Percentiles rank a stretch among this genome's conserved stretches.
These are phyloP conservation scores for Scheffersomyces stambukii DNA, from an alignment of 1,139 yeast species.

Conservation along the genomic window DNA sequence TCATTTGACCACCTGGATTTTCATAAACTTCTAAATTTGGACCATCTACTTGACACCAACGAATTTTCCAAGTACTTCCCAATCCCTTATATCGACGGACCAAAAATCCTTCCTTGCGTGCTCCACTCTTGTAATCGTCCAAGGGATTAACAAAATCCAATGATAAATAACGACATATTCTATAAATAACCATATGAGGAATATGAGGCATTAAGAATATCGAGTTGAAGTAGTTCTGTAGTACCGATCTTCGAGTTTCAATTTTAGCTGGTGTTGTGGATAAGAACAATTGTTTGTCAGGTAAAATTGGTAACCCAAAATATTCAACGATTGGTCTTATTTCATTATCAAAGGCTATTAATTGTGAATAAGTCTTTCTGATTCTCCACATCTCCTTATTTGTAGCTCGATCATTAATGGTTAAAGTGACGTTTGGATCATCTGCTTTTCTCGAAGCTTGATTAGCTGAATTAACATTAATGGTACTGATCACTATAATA, in stretches of 20 bases:
- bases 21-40: slow-evolving; percentile 60
- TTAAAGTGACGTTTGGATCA: slow-evolving; percentile 58
- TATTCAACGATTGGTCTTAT: slow-evolving; percentile 53
- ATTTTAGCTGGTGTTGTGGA: slow-evolving; percentile 63
- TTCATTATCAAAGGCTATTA: slow-evolving; percentile 52
- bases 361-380: slow-evolving; percentile 54
- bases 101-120: slow-evolving; percentile 64
- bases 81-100: slow-evolving; percentile 54
- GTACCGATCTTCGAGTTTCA: slow-evolving; percentile 51
- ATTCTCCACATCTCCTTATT: slow-evolving; percentile 71
- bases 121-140: slow-evolving; percentile 53
- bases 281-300: slow-evolving; percentile 52
- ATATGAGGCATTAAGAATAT: slow-evolving; percentile 58
- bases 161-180: slow-evolving; percentile 64
- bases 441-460: slow-evolving; percentile 36
- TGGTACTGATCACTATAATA: slow-evolving; percentile 56
- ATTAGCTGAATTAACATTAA: slow-evolving; percentile 33
- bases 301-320: slow-evolving; percentile 61
- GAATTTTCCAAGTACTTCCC: slow-evolving; percentile 65
- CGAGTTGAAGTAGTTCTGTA: slow-evolving; percentile 60
- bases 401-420: slow-evolving; percentile 55
- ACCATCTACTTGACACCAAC: slow-evolving; percentile 73
- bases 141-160: slow-evolving; percentile 65
- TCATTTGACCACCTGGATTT: slow-evolving; percentile 50
- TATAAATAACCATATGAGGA: slow-evolving; percentile 50